Evolutionary conservation across 306 rosid genomes (phyloP).

Genomic region (Begonia loranthoides): DNA sequence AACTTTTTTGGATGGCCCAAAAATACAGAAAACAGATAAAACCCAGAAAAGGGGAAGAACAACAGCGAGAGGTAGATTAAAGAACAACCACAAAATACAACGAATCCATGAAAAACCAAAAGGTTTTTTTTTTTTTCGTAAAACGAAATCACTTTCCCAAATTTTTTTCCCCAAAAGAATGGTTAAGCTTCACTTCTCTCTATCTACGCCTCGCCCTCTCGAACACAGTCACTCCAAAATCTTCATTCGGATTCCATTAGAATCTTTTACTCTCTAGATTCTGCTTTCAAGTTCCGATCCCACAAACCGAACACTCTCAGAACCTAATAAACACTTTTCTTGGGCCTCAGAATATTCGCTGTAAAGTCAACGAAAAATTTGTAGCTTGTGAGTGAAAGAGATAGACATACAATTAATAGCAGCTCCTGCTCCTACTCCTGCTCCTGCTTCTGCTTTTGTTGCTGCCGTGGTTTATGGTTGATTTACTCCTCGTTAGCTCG

Average conservation of each 20-base stretch:
- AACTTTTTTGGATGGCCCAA: conserved; percentile 1
- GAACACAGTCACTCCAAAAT: background rate
- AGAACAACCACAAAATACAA: conserved; percentile 4
- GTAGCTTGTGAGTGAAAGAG: too few relatives aligned
- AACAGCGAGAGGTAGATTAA: conserved; percentile 5
- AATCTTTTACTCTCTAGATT: conserved; percentile 15
- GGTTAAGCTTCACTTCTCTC: too few relatives aligned
- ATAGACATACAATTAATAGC: background rate
- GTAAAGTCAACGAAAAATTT: conserved; percentile 38
- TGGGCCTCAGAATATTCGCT: conserved; percentile 14
- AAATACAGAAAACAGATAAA: conserved; percentile 6
- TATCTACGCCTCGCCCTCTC: background rate
- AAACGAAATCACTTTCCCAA: background rate
- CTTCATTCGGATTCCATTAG: conserved; percentile 9
- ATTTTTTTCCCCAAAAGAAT: too few relatives aligned
- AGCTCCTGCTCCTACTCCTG: background rate
- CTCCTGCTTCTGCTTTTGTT: conserved; percentile 5
- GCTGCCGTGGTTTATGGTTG: too few relatives aligned
- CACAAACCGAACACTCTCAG: conserved; percentile 4
- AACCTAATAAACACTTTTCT: conserved; percentile 1
- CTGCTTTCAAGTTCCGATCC: conserved; percentile 10
- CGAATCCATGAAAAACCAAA: conserved; percentile 5
- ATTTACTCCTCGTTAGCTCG: too few relatives aligned
- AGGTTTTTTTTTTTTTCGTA: background rate
- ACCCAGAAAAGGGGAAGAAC: conserved; percentile 1